Evolutionary conservation across 2,329 filamentous ascomycete species (phyloP), one percentile per base, ranked within the genome.

Genomic region (Triangularia setosa): DNA sequence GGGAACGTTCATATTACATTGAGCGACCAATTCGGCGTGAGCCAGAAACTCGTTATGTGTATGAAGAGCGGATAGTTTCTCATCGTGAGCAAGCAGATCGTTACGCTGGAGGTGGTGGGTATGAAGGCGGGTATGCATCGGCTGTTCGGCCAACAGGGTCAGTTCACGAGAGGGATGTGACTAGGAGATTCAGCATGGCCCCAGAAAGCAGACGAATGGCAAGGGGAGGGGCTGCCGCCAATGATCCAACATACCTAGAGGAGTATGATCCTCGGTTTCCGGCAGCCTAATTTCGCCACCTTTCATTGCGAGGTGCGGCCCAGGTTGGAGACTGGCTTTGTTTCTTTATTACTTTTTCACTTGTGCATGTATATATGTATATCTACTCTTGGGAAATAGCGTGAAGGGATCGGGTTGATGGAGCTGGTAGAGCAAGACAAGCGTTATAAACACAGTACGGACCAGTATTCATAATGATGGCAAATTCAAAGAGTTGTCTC

Each of bases 1-100:
- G 77, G 1, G 72, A 77, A 21, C 81, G 81, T 11, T 76, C 80
- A 58, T 84, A 83, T 65, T 78, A 79, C 65, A 76, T 83, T 61
- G 76, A 78, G 44, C 76, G 79, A 27, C 80, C 80, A 4, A 67
- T 71, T 6, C 71, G 64, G 2, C 67, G 62, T 21, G 67, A 68
- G 56, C 67, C 65, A 14, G 68, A 68, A 24, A 18, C 62, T 40
- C 69, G 58, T 55, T 67, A 57, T 58, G n/a, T 62, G 12, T 68
- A 71, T 12, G 68, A 68, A 23, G 66, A 65, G 8, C 62, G 62
- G 28, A 60, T 60, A 30, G 24, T 23, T 4, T n/a, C 40, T 18
- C 58, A 48, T 30, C 64, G 66, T 23, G 67, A 70, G 18, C 12
- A 58, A 3, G 64, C 4, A 4, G 23, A 55, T 16, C 23, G 12